Evolutionary conservation across 805 yeast species (phyloP).

Genomic region (Monosporozyma aerobia): DNA sequence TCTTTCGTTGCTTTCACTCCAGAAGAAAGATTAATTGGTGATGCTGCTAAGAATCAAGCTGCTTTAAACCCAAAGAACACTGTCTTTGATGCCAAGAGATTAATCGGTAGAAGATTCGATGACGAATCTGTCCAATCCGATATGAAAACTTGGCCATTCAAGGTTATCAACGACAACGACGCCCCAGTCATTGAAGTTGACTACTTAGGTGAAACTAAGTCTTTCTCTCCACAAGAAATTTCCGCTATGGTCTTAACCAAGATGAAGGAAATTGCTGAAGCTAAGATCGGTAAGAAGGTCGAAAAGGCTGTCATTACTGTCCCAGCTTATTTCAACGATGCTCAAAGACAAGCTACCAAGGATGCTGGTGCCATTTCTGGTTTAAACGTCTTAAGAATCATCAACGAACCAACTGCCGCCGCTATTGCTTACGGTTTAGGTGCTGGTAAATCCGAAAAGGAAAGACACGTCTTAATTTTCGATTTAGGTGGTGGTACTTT

Average conservation of each 20-base stretch:
- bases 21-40: conserved; percentile 89
- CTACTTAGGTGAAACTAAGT: conserved; percentile 75
- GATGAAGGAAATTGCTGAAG: conserved; percentile 89
- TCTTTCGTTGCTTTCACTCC: conserved; percentile 93
- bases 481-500: conserved; percentile 98
- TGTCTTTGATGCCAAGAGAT: conserved; percentile 85
- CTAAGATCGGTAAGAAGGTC: conserved; percentile 70
- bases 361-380: conserved; percentile 97
- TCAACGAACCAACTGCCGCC: conserved; percentile 96
- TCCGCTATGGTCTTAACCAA: conserved; percentile 86
- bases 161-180: conserved; percentile 60
- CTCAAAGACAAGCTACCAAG: conserved; percentile 97
- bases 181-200: conserved; percentile 79
- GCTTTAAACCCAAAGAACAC: conserved; percentile 89
- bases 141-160: conserved; percentile 80
- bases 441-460: conserved; percentile 62
- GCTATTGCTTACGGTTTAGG: conserved; percentile 95
- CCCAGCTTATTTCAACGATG: conserved; percentile 95
- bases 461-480: conserved; percentile 82
- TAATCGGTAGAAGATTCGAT: conserved; percentile 79
- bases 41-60: conserved; percentile 96
- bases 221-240: conserved; percentile 89
- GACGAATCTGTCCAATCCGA: conserved; percentile 76
- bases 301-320: conserved; percentile 92
- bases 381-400: conserved; percentile 86